Evolutionary conservation across 2,329 filamentous ascomycete species (phyloP), one percentile per base, ranked within the genome.

Genomic region (Fusarium cyanostomum): DNA sequence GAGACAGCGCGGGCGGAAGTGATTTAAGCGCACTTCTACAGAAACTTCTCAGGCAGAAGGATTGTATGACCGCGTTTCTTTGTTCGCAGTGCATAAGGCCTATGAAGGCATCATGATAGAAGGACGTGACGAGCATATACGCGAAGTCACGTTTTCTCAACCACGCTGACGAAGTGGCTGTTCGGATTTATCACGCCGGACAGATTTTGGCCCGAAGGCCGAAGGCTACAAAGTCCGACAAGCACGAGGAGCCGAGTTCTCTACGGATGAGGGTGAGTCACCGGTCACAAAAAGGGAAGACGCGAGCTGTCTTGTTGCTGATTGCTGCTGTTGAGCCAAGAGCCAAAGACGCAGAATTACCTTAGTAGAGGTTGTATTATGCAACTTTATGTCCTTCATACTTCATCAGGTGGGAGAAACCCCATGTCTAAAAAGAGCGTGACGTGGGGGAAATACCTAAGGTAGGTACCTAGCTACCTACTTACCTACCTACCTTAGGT

Each of bases 201-300:
- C 33, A 63, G 48, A 50, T 64, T 56, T 67, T 52, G 58, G 56
- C 52, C 68, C 68, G 68, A 69, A 70, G 57, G 49, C 68, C 68
- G 68, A 70, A 54, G 56, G 44, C 52, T 41, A 53, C 52, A 56
- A 67, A 67, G 61, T 64, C 62, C 65, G 62, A 63, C 49, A 42
- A 34, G 41, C 38, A 21, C 21, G 6, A 21, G 21, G 28, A 28
- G 28, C 49, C 49, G 49, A 43, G 15, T 27, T 27, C 11, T 45
- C 26, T 10, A 44, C 41, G 28, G 38, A 37, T 52, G 54, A 58
- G 31, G 49, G 57, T 65, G 67, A 70, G 59, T 70, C 67, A 70
- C 53, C 28, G 26, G 18, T 43, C 18, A 34, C 21, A 33, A 45
- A 24, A 24, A 39, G 33, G 49, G 54, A 59, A 56, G 42, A 38